Evolutionary conservation across 2,329 filamentous ascomycete species (phyloP).

Genomic region (Beauveria medogensis): DNA sequence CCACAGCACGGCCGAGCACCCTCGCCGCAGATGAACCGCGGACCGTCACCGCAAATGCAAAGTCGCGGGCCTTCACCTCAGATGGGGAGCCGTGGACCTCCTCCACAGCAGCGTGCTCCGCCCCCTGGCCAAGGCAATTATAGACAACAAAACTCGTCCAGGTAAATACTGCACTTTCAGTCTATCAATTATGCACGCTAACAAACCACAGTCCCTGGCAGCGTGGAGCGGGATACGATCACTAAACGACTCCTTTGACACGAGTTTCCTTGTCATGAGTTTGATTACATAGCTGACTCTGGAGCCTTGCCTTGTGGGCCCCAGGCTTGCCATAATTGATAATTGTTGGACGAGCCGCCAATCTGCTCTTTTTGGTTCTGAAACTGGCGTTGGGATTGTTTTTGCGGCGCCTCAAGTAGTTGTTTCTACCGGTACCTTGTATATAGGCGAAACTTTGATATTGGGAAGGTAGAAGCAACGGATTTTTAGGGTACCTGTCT

Average conservation of each 20-base stretch:
- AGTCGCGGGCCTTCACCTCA: not conserved
- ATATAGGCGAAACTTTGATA: constrained; percentile 1
- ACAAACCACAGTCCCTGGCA: constrained; percentile 32
- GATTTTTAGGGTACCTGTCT: not conserved
- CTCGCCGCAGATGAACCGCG: constrained; percentile 4
- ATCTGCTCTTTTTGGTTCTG: not conserved
- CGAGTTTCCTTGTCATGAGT: constrained; percentile 7
- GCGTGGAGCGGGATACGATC: constrained; percentile 37
- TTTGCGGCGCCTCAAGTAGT: not conserved
- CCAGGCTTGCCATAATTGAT: not conserved
- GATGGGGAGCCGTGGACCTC: not conserved
- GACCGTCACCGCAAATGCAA: constrained; percentile 2
- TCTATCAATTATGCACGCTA: constrained; percentile 10
- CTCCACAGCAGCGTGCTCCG: constrained; percentile 21
- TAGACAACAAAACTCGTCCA: constrained; percentile 31
- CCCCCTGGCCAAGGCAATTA: constrained; percentile 16
- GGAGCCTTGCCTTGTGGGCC: not conserved
- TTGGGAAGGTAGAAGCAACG: constrained; percentile 4
- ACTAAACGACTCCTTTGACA: constrained; percentile 14
- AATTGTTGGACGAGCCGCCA: not conserved
- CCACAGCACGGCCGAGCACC: constrained; percentile 3
- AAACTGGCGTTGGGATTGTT: not conserved
- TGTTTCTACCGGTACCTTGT: not conserved
- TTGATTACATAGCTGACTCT: not conserved
- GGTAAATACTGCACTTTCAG: constrained; percentile 20